Base-by-base conservation (phyloP, 2,329 filamentous ascomycete genomes). In the Nothophaeocryptopus gaeumannii region DNA sequence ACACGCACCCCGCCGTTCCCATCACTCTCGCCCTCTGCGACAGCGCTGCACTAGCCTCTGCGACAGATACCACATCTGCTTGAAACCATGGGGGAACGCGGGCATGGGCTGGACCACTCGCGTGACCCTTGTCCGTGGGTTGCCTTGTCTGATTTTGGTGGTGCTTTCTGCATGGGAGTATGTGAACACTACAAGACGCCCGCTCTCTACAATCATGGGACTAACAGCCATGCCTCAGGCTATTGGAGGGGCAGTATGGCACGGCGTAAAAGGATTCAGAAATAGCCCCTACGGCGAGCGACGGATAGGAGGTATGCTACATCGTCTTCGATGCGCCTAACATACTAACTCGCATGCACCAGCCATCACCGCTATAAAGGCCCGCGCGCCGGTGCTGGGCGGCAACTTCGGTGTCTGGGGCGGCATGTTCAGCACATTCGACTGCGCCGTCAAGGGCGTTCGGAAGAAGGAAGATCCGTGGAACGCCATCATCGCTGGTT, bases 381-480 rank as follows among this genome's bases (percentile, higher is more conserved):
- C 93, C 68, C 87, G 93, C 68, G 93, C 93, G 36, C 93, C 93
- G 2, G 92, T 97, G 31, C 81, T 97, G 40, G 93, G 93, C 67
- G 93, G 93, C 66, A 99, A 99, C 78, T 99, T 97, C 65, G 92
- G 92, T 64, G 89, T 95, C 50, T 97, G 93, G 92, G 92, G 93
- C 68, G 93, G 93, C 60, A 77, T 97, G 50, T 97, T 97, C 79
- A 89, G 85, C 63, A 95, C 89, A 55, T 97, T 92, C 67, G 93
- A 99, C 75, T 99, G 93, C 77, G 88, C 91, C 15, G 88, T 96
- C 55, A 99, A 97, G 79, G 92, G 92, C 50, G 77, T 78, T 60
- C 66, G 71, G 33, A 89, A 93, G 79, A 97, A 96, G 84, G 93
- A 99, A 72, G 93, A 97, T 70, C 90, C 93, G 11, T 97, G 90